Evolutionary conservation across 768 basidiomycete species (phyloP).

Genomic region (Tulasnella sp.): DNA sequence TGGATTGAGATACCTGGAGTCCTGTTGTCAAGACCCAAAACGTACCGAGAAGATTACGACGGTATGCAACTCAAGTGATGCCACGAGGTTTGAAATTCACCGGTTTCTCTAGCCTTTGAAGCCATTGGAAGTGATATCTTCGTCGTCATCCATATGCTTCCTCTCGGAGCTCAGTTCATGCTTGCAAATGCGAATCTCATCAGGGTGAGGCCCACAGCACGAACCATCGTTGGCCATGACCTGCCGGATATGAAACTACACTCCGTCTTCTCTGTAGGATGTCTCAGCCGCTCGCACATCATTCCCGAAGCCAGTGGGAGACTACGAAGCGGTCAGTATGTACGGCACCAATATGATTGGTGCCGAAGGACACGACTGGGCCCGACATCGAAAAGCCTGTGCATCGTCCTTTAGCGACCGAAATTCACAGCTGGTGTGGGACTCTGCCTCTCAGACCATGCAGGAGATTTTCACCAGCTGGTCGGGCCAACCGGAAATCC

Average conservation of each 20-base stretch:
- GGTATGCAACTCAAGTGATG: too few species aligned
- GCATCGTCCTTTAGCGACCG: neutral
- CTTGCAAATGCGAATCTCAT: neutral
- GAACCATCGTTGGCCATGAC: too few species aligned
- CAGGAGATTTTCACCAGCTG: conserved; percentile 7
- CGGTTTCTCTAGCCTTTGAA: too few species aligned
- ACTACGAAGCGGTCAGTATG: neutral
- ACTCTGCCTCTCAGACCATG: neutral
- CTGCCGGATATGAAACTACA: too few species aligned
- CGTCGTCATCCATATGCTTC: too few species aligned
- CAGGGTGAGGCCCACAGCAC: neutral
- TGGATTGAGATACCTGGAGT: too few species aligned
- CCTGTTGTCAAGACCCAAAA: too few species aligned
- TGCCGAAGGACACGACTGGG: conserved; percentile 10
- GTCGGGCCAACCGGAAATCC: neutral
- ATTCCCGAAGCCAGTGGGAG: neutral
- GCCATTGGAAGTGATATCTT: too few species aligned
- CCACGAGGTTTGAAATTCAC: too few species aligned
- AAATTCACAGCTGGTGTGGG: conserved; percentile 1
- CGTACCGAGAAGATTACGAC: too few species aligned
- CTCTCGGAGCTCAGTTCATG: too few species aligned
- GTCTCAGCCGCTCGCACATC: neutral
- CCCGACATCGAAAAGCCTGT: neutral
- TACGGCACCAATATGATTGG: conserved; percentile 8
- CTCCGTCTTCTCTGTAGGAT: neutral